These are phyloP conservation scores for Otatea glauca DNA, from an alignment of 176 grass and related monocot genomes.

Conservation along the genomic window DNA sequence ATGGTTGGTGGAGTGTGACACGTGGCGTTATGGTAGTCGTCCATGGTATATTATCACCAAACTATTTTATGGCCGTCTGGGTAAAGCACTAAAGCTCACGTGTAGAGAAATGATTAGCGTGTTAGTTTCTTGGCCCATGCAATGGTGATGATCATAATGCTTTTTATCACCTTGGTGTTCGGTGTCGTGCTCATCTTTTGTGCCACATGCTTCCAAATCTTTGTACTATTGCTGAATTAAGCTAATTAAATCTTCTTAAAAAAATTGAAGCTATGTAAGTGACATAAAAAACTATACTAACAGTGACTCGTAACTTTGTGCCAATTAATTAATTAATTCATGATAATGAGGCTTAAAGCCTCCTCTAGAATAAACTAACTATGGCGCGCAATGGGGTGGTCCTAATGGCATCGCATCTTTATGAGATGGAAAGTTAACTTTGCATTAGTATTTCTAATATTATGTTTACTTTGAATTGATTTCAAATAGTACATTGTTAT, in stretches of 20 bases:
- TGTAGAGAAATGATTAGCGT: slow-evolving; percentile 30
- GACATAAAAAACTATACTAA: slow-evolving; percentile 25
- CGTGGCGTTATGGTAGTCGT: slow-evolving; percentile 32
- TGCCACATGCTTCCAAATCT: slow-evolving; percentile 37
- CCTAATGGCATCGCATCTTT: neutral
- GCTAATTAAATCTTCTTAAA: slow-evolving; percentile 1
- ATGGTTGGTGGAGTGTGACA: slow-evolving; percentile 13
- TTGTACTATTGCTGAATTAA: slow-evolving; percentile 22
- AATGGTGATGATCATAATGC: slow-evolving; percentile 29
- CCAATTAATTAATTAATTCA: neutral
- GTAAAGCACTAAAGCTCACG: slow-evolving; percentile 37
- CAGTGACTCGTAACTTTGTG: neutral
- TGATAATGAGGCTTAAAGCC: slow-evolving; percentile 15
- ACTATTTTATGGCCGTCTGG: slow-evolving; percentile 11
- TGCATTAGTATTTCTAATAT: neutral
- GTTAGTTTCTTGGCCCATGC: slow-evolving; percentile 14
- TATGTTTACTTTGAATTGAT: no score
- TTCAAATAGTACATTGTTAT: neutral
- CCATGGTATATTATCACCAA: slow-evolving; percentile 14
- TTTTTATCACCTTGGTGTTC: slow-evolving; percentile 30
- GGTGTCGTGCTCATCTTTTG: slow-evolving; percentile 34
- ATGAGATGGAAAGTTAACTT: neutral
- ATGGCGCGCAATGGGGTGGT: neutral
- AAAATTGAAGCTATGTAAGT: slow-evolving; percentile 6
- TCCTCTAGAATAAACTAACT: slow-evolving; percentile 24